A percentile compares a stretch with the other conserved stretches of the same genome.
Evolutionary conservation across 2,329 filamentous ascomycete genomes (phyloP).

Genomic region (Seiridium cupressi): DNA sequence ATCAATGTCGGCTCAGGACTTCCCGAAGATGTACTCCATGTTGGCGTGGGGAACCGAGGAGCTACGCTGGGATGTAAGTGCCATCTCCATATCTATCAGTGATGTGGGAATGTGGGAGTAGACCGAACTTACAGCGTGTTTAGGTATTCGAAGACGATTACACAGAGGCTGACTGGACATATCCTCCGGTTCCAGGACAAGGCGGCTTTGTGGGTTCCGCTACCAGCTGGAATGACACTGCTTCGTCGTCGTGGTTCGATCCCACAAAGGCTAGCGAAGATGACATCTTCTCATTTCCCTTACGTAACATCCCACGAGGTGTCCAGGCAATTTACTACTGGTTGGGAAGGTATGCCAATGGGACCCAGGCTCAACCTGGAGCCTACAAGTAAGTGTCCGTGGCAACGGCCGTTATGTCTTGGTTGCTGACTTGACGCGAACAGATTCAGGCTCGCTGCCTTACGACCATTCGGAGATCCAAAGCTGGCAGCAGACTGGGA

Average conservation of each 20-base stretch:
- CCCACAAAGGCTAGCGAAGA: slow-evolving; percentile 32
- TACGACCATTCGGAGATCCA: background rate
- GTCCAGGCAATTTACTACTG: slow-evolving; percentile 34
- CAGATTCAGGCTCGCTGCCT: background rate
- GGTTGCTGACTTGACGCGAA: background rate
- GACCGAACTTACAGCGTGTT: background rate
- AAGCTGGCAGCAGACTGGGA: background rate
- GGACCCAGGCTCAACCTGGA: slow-evolving; percentile 36
- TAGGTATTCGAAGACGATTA: slow-evolving; percentile 37
- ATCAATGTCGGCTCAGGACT: slow-evolving; percentile 18
- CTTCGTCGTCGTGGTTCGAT: slow-evolving; percentile 31
- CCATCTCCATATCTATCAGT: too few species aligned
- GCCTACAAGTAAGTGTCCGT: slow-evolving; percentile 33
- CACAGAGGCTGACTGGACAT: slow-evolving; percentile 38
- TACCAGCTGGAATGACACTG: slow-evolving; percentile 34
- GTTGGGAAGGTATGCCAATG: slow-evolving; percentile 41
- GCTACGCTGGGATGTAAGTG: slow-evolving; percentile 25
- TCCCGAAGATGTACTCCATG: slow-evolving; percentile 19
- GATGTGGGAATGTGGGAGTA: background rate
- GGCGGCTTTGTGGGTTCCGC: slow-evolving; percentile 41
- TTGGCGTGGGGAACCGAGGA: slow-evolving; percentile 23
- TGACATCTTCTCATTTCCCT: slow-evolving; percentile 36
- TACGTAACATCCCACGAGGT: slow-evolving; percentile 30
- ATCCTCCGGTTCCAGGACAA: slow-evolving; percentile 36
- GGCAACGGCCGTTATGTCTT: too few species aligned